These are phyloP conservation scores for Fusarium hostae DNA, from an alignment of 2,329 filamentous ascomycete species.

Conservation along the genomic window DNA sequence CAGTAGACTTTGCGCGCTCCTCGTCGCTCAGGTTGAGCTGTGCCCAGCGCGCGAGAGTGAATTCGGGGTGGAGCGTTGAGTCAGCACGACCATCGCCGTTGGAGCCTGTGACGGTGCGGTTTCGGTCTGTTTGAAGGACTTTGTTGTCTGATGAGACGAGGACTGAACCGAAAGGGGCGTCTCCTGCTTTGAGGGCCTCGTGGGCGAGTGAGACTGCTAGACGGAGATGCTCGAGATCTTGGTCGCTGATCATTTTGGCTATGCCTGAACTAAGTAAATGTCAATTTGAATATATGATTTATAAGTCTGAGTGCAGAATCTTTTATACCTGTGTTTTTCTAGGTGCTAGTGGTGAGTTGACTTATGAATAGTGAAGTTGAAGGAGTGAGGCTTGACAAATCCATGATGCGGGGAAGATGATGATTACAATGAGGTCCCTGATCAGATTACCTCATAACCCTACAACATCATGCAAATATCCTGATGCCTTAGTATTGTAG, in stretches of 20 bases:
- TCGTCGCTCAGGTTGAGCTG: slow-evolving; percentile 50
- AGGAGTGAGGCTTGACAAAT: slow-evolving; percentile 2
- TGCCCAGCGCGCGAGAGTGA: slow-evolving; percentile 52
- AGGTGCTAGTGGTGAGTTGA: background rate
- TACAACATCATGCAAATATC: background rate
- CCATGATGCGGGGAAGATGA: slow-evolving; percentile 31
- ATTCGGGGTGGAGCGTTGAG: slow-evolving; percentile 51
- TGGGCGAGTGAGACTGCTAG: slow-evolving; percentile 48
- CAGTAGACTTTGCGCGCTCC: slow-evolving; percentile 52
- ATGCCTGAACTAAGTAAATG: no score
- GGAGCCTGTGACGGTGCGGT: slow-evolving; percentile 48
- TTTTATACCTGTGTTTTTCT: background rate
- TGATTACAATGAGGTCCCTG: background rate
- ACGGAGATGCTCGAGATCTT: slow-evolving; percentile 25
- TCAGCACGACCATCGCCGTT: slow-evolving; percentile 43
- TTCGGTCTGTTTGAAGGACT: slow-evolving; percentile 49
- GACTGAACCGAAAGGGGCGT: slow-evolving; percentile 52
- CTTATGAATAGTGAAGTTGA: background rate
- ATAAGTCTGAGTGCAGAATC: fast-evolving
- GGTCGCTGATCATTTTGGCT: slow-evolving; percentile 20
- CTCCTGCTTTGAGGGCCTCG: slow-evolving; percentile 52
- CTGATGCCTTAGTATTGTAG: background rate
- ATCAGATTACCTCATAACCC: background rate
- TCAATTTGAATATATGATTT: background rate
- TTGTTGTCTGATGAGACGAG: slow-evolving; percentile 45